Percentiles rank a stretch among this genome's conserved stretches.
Evolutionary conservation across 2,329 filamentous ascomycete species (phyloP).

Genomic region (Epichloe elymi): DNA sequence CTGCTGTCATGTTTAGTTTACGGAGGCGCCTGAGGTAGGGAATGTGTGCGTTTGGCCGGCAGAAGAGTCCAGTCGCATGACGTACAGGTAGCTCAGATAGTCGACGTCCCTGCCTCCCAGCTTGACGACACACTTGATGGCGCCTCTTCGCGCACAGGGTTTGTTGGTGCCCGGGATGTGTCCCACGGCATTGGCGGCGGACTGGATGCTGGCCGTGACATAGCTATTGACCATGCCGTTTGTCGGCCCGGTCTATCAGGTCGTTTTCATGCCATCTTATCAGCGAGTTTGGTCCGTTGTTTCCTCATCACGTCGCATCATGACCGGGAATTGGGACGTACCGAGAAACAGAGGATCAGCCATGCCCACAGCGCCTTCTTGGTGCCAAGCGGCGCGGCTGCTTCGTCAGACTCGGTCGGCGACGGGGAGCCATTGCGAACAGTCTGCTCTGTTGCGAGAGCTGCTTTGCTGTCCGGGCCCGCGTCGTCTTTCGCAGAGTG

Average conservation of each 20-base stretch:
- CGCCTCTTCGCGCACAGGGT: constrained; percentile 9
- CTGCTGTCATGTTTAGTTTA: neutral
- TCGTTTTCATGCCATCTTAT: neutral
- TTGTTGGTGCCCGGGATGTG: constrained; percentile 9
- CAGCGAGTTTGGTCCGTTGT: no score
- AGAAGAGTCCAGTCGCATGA: neutral
- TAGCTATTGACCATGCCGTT: constrained; percentile 9
- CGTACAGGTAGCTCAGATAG: constrained; percentile 11
- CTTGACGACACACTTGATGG: constrained; percentile 10
- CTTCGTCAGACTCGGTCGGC: neutral
- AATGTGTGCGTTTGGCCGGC: no score
- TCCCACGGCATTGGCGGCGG: constrained; percentile 10
- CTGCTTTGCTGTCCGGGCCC: neutral
- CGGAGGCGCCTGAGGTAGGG: neutral
- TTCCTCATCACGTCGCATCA: no score
- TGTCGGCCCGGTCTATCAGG: constrained; percentile 9
- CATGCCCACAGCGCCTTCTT: constrained; percentile 10
- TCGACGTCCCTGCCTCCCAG: constrained; percentile 9
- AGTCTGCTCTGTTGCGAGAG: neutral
- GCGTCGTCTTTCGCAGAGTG: neutral
- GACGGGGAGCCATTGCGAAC: neutral
- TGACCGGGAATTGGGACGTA: neutral
- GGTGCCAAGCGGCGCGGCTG: constrained; percentile 2
- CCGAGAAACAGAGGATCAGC: constrained; percentile 11
- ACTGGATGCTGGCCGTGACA: constrained; percentile 11